phyloP scores from a whole-genome alignment of 2,329 filamentous ascomycete genomes.

The Colletotrichum echinochloae region DNA sequence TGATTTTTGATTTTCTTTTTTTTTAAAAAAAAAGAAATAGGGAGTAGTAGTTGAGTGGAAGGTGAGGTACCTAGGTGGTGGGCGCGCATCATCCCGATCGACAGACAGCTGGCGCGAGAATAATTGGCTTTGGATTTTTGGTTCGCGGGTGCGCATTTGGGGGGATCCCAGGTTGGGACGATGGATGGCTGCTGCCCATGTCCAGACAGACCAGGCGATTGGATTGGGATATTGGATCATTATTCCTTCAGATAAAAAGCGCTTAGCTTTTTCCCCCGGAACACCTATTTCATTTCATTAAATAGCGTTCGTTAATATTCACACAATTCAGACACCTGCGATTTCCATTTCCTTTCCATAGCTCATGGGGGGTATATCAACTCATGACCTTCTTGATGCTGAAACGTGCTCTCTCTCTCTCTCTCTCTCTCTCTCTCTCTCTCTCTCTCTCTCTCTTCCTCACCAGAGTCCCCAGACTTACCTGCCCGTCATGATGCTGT shows the following conservation, averaged over 20 bases:
- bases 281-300: neutral
- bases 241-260: neutral
- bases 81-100: neutral
- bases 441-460: neutral
- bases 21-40: too few relatives aligned
- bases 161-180: neutral
- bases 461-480: neutral
- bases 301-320: slow-evolving; percentile 11
- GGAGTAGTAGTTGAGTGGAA: neutral
- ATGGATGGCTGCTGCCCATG: too few relatives aligned
- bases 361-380: slow-evolving; percentile 37
- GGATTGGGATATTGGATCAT: neutral
- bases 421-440: neutral
- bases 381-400: slow-evolving; percentile 24
- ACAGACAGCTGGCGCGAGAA: neutral
- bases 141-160: neutral
- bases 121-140: neutral
- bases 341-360: slow-evolving; percentile 25
- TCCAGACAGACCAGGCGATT: too few relatives aligned
- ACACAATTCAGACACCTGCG: neutral
- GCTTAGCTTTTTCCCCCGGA: neutral
- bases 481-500: slow-evolving; percentile 6
- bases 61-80: too few relatives aligned
- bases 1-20: neutral
- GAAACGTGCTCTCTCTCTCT: neutral